Conservation (phyloP, 2,329 filamentous ascomycete species). For the Berkeleyomyces basicola region DNA sequence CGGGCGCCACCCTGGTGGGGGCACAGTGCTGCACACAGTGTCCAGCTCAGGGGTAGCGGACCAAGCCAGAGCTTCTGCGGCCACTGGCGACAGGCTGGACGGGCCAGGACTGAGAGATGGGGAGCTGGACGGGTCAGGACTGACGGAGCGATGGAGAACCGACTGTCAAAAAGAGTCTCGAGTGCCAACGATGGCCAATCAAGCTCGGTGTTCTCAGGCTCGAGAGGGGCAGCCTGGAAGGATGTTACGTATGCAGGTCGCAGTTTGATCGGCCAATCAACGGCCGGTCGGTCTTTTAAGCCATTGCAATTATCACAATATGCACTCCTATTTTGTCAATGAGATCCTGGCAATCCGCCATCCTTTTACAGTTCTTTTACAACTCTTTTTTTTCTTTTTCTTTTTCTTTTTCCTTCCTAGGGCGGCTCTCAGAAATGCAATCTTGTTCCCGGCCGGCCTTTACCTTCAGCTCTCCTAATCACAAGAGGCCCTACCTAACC, state of each 20-base stretch:
- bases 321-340: not conserved
- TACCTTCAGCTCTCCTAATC: too few relatives aligned
- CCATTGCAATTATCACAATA: not conserved
- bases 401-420: not conserved
- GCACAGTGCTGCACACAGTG: not conserved
- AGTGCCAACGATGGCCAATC: too few relatives aligned
- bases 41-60: not conserved
- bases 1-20: too few relatives aligned
- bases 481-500: too few relatives aligned
- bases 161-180: too few relatives aligned
- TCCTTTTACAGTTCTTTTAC: not conserved
- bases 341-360: not conserved
- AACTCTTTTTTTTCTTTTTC: not conserved
- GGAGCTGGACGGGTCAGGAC: not conserved
- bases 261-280: not conserved
- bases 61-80: too few relatives aligned
- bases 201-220: not conserved
- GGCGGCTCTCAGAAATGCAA: not conserved
- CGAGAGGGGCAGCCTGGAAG: not conserved
- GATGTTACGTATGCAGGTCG: not conserved
- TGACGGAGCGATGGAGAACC: not conserved
- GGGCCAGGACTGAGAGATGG: not conserved
- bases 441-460: not conserved
- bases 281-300: not conserved
- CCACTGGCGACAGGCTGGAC: not conserved